A percentile compares a stretch with the other conserved stretches of the same genome.
phyloP scores from a whole-genome alignment of 2,329 filamentous ascomycete species.

The Podosphaera fusca region DNA sequence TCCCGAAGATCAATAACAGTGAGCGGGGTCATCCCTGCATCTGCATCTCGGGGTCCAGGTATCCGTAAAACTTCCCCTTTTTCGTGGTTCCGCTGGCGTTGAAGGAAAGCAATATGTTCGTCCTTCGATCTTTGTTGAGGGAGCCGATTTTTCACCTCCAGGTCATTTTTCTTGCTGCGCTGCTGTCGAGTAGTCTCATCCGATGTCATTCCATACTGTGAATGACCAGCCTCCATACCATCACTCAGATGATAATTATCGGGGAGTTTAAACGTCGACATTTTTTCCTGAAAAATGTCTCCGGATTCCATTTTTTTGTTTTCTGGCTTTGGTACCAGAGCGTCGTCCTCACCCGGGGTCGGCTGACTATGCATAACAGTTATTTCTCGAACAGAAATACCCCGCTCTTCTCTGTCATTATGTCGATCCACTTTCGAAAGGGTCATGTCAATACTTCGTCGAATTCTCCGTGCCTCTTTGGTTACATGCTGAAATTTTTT shows the following conservation, averaged over 20 bases:
- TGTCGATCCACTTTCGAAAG: conserved; percentile 30
- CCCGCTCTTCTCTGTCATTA: conserved; percentile 22
- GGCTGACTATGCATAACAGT: conserved; percentile 36
- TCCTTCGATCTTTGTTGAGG: conserved; percentile 35
- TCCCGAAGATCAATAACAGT: conserved; percentile 20
- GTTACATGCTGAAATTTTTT: conserved; percentile 78
- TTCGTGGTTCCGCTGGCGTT: conserved; percentile 55
- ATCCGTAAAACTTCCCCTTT: conserved; percentile 62
- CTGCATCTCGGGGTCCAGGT: conserved; percentile 74
- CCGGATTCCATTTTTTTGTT: neutral
- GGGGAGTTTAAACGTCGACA: neutral
- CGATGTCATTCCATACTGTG: conserved; percentile 1
- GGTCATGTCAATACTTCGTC: conserved; percentile 40
- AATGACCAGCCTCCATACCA: conserved; percentile 5
- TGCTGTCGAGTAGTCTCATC: conserved; percentile 17
- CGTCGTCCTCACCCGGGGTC: neutral
- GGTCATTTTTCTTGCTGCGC: conserved; percentile 33
- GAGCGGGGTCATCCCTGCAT: conserved; percentile 53
- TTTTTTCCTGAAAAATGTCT: neutral
- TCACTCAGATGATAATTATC: neutral
- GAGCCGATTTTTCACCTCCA: conserved; percentile 26
- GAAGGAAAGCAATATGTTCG: conserved; percentile 70
- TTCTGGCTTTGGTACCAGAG: neutral
- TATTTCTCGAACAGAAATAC: conserved; percentile 43
- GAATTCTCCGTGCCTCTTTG: conserved; percentile 41